phyloP scores from a whole-genome alignment of 2,329 filamentous ascomycete genomes.

The Penicillium sp. region DNA sequence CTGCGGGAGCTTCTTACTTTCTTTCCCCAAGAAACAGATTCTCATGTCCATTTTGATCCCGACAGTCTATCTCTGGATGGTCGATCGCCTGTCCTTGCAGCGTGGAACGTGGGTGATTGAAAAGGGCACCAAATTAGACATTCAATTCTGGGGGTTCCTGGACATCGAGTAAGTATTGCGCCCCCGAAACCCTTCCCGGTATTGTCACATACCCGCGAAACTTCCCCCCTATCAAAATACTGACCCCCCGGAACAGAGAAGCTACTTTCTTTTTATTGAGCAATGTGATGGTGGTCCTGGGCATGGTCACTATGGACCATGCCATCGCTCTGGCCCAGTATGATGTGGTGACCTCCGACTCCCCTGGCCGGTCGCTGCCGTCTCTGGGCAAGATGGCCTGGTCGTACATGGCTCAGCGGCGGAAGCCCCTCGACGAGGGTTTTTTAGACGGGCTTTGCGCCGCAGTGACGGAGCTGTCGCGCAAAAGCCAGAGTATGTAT shows the following conservation, averaged over 20 bases:
- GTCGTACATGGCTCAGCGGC: slow-evolving; percentile 23
- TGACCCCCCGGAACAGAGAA: slow-evolving; percentile 40
- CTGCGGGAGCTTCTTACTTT: background rate
- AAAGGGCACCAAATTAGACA: slow-evolving; percentile 59
- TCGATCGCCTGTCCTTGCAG: slow-evolving; percentile 62
- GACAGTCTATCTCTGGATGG: slow-evolving; percentile 65
- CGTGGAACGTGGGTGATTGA: slow-evolving; percentile 68
- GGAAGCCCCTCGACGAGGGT: slow-evolving; percentile 48
- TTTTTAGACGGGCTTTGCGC: slow-evolving; percentile 55
- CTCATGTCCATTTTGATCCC: slow-evolving; percentile 56
- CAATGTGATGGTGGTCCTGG: slow-evolving; percentile 64
- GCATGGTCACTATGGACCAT: slow-evolving; percentile 63
- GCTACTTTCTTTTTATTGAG: slow-evolving; percentile 67
- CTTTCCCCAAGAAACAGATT: slow-evolving; percentile 24
- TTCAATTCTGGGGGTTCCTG: slow-evolving; percentile 54
- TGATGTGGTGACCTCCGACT: background rate
- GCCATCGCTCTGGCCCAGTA: slow-evolving; percentile 57
- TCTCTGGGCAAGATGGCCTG: slow-evolving; percentile 20
- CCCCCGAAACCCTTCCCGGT: background rate
- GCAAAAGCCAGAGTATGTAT: slow-evolving; percentile 69
- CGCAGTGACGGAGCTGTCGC: slow-evolving; percentile 52
- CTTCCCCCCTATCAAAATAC: background rate
- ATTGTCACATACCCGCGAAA: background rate
- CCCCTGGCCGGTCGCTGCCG: background rate
- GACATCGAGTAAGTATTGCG: slow-evolving; percentile 53